phyloP scores from a whole-genome alignment of 208 protist species.

The Trypanosoma mega region DNA sequence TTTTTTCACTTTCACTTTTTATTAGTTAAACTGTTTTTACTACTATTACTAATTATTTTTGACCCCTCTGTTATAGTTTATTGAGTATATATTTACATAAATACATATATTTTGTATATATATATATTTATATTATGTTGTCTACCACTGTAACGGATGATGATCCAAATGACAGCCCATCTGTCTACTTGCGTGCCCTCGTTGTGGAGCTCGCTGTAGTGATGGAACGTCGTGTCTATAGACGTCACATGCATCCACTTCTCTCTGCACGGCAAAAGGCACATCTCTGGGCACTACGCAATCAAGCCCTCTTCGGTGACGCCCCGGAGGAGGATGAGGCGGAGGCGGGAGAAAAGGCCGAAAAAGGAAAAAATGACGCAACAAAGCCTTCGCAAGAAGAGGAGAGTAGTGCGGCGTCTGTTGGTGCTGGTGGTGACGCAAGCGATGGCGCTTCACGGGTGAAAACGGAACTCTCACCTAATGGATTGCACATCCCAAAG shows the following conservation, averaged over 20 bases:
- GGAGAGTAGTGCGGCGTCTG: neutral
- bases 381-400: neutral
- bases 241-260: constrained; percentile 29
- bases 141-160: constrained; percentile 2
- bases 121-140: constrained; percentile 5
- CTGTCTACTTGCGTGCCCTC: constrained; percentile 19
- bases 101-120: constrained; percentile 5
- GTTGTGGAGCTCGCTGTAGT: constrained; percentile 34
- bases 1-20: constrained; percentile 11
- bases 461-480: neutral
- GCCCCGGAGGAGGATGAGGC: constrained; percentile 31
- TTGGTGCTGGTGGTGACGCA: neutral
- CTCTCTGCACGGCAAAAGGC: constrained; percentile 32
- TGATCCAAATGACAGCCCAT: neutral
- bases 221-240: constrained; percentile 32
- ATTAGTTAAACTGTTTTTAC: neutral
- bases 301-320: constrained; percentile 72
- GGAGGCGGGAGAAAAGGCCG: neutral
- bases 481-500: neutral
- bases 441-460: neutral
- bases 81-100: constrained; percentile 5
- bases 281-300: constrained; percentile 59
- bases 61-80: neutral
- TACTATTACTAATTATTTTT: neutral
- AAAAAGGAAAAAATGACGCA: constrained; percentile 5